Evolutionary conservation across 2,329 filamentous ascomycete genomes (phyloP), one percentile per base, ranked within the genome.

Genomic region (Botrytis tulipae): DNA sequence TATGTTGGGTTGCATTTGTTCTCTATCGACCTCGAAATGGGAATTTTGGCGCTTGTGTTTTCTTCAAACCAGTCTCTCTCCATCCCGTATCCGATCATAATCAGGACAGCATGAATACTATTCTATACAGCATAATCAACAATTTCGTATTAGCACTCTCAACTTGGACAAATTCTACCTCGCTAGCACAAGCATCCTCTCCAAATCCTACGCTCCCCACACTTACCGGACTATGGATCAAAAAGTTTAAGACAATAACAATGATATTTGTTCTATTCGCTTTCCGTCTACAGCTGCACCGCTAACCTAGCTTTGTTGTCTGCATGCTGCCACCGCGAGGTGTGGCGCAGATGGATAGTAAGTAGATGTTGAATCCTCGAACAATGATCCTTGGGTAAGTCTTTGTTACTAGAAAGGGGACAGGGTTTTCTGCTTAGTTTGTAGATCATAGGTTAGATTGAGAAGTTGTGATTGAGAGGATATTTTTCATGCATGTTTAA

Each of bases 201-300:
- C 3, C 14, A 29, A 18, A 29, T 9, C 5, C 1, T 18, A 32
- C 16, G 0, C n/a, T 18, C 51, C 0, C 14, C 1, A 9, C n/a
- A 54, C 14, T 57, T 14, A 3, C 8, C 1, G 51, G 9, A 18
- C 14, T 3, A 3, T 29, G 6, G 18, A 29, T 0, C 51, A 32
- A 9, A 18, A 18, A 8, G 14, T 4, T 9, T 18, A 18, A 6
- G 51, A 57, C 6, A 57, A 18, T 9, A 29, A 4, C 14, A 18
- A 57, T 57, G 51, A 29, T 32, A 14, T 18, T 18, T 57, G 1
- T 18, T 57, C 6, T 16, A 18, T 57, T 29, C n/a, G 2, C 3
- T 9, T 16, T 57, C n/a, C 5, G 14, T n/a, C 14, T 18, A 18
- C 6, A 32, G n/a, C 29, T 9, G 7, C 51, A 57, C 14, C 1